Base-by-base conservation (phyloP, 352 stramenopile genomes). In the Phytophthora europaea region DNA sequence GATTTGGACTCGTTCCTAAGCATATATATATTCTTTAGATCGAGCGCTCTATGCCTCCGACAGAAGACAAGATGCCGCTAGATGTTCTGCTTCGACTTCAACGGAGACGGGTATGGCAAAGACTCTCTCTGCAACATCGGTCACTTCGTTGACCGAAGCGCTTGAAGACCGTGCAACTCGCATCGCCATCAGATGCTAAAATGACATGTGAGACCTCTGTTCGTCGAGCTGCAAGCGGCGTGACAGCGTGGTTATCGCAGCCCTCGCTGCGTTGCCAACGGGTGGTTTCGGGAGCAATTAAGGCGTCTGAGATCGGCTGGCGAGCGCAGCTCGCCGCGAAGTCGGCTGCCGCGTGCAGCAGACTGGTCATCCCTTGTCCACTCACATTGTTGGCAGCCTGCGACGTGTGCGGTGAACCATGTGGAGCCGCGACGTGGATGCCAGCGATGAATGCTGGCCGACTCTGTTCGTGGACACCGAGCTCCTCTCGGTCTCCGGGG, bases 31-130 rank as follows among this genome's bases (percentile, higher is more conserved):
- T 15, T 50, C 12, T 50, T 50, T 50, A 38, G 56, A 7, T 31
- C 1, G 23, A 26, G n/a, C n/a, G n/a, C 65, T 72, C 65, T 72
- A 72, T 72, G 48, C 65, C 62, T 69, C 65, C 23, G 61, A n/a
- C n/a, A 34, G 12, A 18, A 9, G 16, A 67, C 36, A 53, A 54
- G 50, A 61, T 55, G 28, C 51, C 6, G 12, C 40, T 55, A 43
- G 54, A 33, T 65, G 22, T 72, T 72, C 50, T 28, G 59, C 45
- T 13, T 12, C 23, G 55, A 58, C 65, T 72, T 72, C 56, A 72
- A 72, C 48, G 38, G 65, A 48, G 57, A 72, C 48, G 57, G 57
- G 65, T 57, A 3, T 65, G 20, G 6, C 36, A 15, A 45, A 26
- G 26, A 43, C 15, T 43, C 36, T 45, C 36, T 18, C 28, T 60